Percentiles rank a stretch among this genome's conserved stretches.
phyloP scores from a whole-genome alignment of 768 basidiomycete species.

The Nidularia pulvinata region DNA sequence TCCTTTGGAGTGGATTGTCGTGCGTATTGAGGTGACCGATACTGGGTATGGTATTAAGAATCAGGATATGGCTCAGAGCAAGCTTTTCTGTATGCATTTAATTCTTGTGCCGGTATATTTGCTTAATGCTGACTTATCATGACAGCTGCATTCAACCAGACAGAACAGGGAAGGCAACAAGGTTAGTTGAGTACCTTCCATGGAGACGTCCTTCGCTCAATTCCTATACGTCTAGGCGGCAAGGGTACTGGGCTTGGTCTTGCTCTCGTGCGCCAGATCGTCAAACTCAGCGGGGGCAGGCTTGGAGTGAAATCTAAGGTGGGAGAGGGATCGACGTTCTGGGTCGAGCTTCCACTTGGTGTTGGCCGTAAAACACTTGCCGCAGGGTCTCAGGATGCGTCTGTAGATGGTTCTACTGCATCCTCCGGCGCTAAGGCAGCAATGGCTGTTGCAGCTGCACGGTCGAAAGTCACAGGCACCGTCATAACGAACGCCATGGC shows the following conservation, averaged over 20 bases:
- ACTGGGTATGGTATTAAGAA: conserved; percentile 57
- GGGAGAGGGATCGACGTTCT: conserved; percentile 81
- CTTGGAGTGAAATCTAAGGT: conserved; percentile 67
- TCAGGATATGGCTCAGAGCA: conserved; percentile 66
- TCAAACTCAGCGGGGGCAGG: conserved; percentile 73
- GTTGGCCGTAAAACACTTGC: conserved; percentile 55
- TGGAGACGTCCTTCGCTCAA: neutral
- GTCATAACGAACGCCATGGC: conserved; percentile 20
- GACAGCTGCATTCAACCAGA: conserved; percentile 75
- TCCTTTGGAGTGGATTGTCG: conserved; percentile 63
- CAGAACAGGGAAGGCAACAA: conserved; percentile 74
- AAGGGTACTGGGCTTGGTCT: conserved; percentile 77
- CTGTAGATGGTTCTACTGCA: conserved; percentile 12
- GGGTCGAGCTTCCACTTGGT: conserved; percentile 84
- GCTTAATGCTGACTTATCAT: neutral
- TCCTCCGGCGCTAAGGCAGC: conserved; percentile 16
- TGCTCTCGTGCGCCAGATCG: conserved; percentile 78
- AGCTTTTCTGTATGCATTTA: conserved; percentile 75
- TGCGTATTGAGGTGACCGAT: conserved; percentile 85
- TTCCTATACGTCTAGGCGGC: conserved; percentile 35
- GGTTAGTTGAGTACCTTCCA: conserved; percentile 21
- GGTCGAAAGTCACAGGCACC: neutral
- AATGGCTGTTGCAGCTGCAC: neutral
- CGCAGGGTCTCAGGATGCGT: conserved; percentile 12
- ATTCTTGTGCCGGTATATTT: conserved; percentile 2